These are phyloP conservation scores for Ilex paraguariensis DNA, from an alignment of 305 asterid genomes.

Conservation along the genomic window DNA sequence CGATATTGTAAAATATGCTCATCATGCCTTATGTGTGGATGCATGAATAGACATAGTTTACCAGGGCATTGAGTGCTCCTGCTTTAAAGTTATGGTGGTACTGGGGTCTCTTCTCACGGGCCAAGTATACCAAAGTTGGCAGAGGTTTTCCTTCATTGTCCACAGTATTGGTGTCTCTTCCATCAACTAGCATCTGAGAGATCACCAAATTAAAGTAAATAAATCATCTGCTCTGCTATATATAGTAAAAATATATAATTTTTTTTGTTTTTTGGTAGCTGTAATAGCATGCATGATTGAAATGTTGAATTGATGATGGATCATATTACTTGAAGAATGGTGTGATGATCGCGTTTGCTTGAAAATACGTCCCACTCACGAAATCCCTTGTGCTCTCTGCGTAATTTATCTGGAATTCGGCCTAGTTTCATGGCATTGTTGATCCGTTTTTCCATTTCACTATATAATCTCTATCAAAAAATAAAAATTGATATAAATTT, in stretches of 20 bases:
- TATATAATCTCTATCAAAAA: slow-evolving; percentile 42
- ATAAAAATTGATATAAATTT: background rate
- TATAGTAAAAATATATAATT: background rate
- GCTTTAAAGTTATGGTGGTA: slow-evolving; percentile 94
- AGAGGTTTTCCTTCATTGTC: slow-evolving; percentile 45
- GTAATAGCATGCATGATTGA: background rate
- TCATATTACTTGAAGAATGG: slow-evolving; percentile 49
- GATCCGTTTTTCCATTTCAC: slow-evolving; percentile 55
- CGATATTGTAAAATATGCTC: background rate
- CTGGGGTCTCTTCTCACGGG: slow-evolving; percentile 77
- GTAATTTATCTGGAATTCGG: slow-evolving; percentile 26
- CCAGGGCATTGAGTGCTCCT: slow-evolving; percentile 95
- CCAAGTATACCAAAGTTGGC: slow-evolving; percentile 78
- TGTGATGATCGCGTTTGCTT: slow-evolving; percentile 39
- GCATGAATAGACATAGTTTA: slow-evolving; percentile 13
- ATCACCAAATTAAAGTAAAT: background rate
- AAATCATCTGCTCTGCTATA: background rate
- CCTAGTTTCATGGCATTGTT: slow-evolving; percentile 40
- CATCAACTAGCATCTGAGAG: slow-evolving; percentile 56
- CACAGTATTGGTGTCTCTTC: slow-evolving; percentile 39
- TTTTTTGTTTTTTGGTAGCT: background rate
- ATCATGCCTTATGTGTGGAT: too few species aligned
- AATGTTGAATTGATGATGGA: background rate
- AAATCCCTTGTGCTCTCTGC: slow-evolving; percentile 38
- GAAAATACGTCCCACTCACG: slow-evolving; percentile 54